These are phyloP conservation scores for Acrocalymma vagum DNA, from an alignment of 2,329 filamentous ascomycete species.

Conservation along the genomic window DNA sequence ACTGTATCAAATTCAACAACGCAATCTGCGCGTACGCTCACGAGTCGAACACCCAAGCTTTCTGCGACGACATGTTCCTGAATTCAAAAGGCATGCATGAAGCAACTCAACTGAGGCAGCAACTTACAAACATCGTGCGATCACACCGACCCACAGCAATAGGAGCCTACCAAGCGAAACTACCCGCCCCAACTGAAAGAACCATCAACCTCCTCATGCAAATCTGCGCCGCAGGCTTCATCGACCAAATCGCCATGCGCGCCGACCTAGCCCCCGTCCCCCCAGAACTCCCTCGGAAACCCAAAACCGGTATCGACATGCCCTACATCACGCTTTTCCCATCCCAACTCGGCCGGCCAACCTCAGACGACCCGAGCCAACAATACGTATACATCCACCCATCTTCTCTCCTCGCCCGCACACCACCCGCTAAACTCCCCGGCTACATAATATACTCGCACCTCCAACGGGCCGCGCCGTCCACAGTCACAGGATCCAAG, in stretches of 20 bases:
- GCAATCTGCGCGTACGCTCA: conserved; percentile 82
- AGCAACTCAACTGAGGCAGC: conserved; percentile 80
- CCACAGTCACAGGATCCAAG: conserved; percentile 44
- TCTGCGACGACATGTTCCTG: conserved; percentile 86
- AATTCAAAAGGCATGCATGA: conserved; percentile 88
- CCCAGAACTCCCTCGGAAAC: conserved; percentile 63
- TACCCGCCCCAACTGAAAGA: conserved; percentile 70
- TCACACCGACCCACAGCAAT: conserved; percentile 69
- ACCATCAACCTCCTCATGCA: conserved; percentile 83
- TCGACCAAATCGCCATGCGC: conserved; percentile 93
- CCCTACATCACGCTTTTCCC: conserved; percentile 88
- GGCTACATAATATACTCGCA: conserved; percentile 88
- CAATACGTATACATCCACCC: conserved; percentile 88
- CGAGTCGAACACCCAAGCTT: conserved; percentile 63
- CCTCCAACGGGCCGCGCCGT: conserved; percentile 73
- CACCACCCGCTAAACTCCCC: conserved; percentile 65
- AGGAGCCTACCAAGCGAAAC: conserved; percentile 51
- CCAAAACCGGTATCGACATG: conserved; percentile 87
- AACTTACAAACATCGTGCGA: conserved; percentile 83
- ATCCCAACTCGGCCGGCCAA: conserved; percentile 54
- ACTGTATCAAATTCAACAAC: conserved; percentile 89
- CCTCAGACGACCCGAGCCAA: conserved; percentile 59
- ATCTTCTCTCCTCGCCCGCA: conserved; percentile 77
- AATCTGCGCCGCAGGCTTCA: conserved; percentile 89
- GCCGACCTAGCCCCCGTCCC: conserved; percentile 83